Base-by-base conservation (phyloP, 352 stramenopile species). In the Globisporangium middletonii region DNA sequence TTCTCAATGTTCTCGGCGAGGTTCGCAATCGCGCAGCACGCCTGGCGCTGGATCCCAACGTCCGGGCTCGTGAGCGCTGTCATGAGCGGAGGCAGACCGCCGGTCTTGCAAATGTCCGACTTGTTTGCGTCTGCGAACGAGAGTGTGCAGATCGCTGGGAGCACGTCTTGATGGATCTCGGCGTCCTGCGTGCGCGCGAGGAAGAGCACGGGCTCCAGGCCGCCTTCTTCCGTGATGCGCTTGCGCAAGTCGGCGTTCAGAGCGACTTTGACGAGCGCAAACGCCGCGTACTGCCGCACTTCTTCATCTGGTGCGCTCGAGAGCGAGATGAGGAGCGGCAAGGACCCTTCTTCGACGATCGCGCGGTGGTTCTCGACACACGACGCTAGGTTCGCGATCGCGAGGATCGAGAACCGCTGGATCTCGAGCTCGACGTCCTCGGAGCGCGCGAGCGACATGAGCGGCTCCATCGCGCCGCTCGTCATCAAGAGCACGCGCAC, bases 391-490 rank as follows among this genome's bases (percentile, higher is more conserved):
- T 99, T 98, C 1, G 93, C 93, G 49, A 98, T 96, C 3, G 90
- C 90, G 4, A 98, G 71, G 63, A 97, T 96, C 2, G 88, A 71
- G 53, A 97, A 97, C 18, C 94, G 85, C 65, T 98, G 87, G 59
- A 98, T 98, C 67, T 99, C 95, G 23, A 98, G 68, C 65, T 99
- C 92, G 18, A 98, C 86, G 47, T 98, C 94, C 35, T 97, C 93
- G 4, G 88, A 98, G 15, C 94, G 80, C 19, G 93, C 88, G 8
- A 98, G 77, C 1, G 92, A 97, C 77, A 97, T 97, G 23, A 99
- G 75, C 15, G 95, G 95, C 67, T 98, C 94, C 64, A 99, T 94
- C 4, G 84, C 88, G 1, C 94, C 95, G 27, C 79, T 92, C 49
- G 95, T 80, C 88, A 98, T 97, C 12, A 99, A 75, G 19, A 92